Base-by-base conservation (phyloP, 805 yeast genomes). In the Lipomyces sp. region DNA sequence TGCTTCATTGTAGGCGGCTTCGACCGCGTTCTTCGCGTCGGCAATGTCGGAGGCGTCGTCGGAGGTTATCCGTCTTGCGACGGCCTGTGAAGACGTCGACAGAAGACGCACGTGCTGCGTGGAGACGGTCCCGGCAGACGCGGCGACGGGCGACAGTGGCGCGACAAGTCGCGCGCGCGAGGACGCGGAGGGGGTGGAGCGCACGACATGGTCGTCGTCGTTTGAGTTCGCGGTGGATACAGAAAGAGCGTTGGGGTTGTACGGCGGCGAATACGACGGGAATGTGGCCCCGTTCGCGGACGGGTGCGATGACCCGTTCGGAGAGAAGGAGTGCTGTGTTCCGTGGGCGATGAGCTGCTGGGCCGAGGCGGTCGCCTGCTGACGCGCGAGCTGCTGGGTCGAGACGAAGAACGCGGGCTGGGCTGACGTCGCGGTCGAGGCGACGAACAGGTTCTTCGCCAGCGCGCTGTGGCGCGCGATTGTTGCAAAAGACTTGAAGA, bases 401-500 rank as follows among this genome's bases (percentile, higher is more conserved):
- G 74, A 64, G 32, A 67, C 67, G 49, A 72, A 71, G 57, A 71
- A 71, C 26, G 68, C 60, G 47, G 73, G 68, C 55, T 67, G 64
- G 21, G 65, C 51, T 13, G 65, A 53, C 38, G 60, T 49, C 7
- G 61, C 45, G 23, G 69, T 56, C 14, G 70, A 52, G 22, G 68
- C 62, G 63, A 69, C 60, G 47, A 60, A 70, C 35, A 70, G 55
- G 48, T 63, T 67, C 55, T 70, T 66, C 33, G 74, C 73, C 44
- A 71, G 65, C 46, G 67, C 59, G 8, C 73, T 68, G 33, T 70
- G 68, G 43, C 72, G 62, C 23, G 71, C 65, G 35, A 70, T 53
- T 39, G 61, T 58, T 21, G 68, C 62, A 41, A 69, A 65, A 18
- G 74, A 63, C 58, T 70, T 70, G 64, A 70, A 65, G 38, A 68